These are phyloP conservation scores for Metschnikowia shivogae DNA, from an alignment of 805 yeast species.

Conservation along the genomic window DNA sequence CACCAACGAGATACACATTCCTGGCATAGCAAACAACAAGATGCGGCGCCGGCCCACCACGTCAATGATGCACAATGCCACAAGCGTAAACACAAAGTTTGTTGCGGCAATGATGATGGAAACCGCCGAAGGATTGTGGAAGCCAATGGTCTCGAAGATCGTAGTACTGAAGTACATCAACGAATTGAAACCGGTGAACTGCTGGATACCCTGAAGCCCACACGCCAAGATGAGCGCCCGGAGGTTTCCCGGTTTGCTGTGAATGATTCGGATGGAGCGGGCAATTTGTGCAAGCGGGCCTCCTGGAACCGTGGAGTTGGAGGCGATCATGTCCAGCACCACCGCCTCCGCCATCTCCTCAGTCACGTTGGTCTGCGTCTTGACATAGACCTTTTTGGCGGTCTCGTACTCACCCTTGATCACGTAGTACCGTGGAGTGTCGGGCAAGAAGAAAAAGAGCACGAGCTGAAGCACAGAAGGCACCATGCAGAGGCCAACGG, in stretches of 20 bases:
- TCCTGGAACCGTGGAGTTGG: conserved; percentile 42
- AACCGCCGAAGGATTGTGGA: conserved; percentile 86
- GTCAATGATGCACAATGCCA: conserved; percentile 86
- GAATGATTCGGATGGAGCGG: conserved; percentile 61
- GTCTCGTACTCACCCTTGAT: conserved; percentile 59
- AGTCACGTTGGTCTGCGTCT: conserved; percentile 60
- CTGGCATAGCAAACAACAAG: conserved; percentile 74
- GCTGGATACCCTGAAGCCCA: conserved; percentile 94
- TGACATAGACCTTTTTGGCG: conserved; percentile 64
- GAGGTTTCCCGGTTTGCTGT: conserved; percentile 69
- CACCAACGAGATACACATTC: conserved; percentile 73
- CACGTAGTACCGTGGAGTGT: conserved; percentile 88
- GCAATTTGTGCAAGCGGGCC: conserved; percentile 46
- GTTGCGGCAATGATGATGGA: conserved; percentile 93
- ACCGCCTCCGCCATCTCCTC: conserved; percentile 62
- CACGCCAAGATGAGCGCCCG: conserved; percentile 89
- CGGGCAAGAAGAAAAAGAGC: conserved; percentile 84
- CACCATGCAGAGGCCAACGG: conserved; percentile 85
- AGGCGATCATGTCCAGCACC: conserved; percentile 57
- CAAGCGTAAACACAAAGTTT: conserved; percentile 79
- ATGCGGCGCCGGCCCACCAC: conserved; percentile 83
- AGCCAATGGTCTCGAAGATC: conserved; percentile 87
- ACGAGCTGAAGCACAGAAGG: conserved; percentile 79
- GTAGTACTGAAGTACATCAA: conserved; percentile 94
- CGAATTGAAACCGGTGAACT: conserved; percentile 94